Evolutionary conservation across 768 basidiomycete genomes (phyloP).

Genomic region (Suillus subaureus): DNA sequence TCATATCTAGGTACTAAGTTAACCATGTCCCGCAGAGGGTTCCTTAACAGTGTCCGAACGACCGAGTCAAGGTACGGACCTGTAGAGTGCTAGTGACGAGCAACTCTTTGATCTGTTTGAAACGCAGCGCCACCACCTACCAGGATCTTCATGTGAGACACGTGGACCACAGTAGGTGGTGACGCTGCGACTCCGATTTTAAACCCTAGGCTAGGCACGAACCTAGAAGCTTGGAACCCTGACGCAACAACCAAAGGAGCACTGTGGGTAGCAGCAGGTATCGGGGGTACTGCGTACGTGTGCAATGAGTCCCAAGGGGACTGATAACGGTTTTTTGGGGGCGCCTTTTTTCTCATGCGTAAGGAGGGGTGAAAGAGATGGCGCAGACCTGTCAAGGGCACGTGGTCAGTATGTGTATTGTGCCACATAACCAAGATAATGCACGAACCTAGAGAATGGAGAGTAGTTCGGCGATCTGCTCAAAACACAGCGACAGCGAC

Average conservation of each 20-base stretch:
- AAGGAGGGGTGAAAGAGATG: background rate
- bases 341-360: background rate
- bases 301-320: background rate
- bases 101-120: background rate
- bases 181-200: background rate
- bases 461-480: background rate
- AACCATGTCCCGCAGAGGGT: no score
- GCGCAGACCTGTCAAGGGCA: background rate
- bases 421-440: background rate
- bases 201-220: background rate
- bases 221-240: background rate
- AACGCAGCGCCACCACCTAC: background rate
- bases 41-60: no score
- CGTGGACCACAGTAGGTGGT: background rate
- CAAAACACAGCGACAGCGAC: background rate
- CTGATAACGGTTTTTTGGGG: background rate
- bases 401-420: background rate
- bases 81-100: background rate
- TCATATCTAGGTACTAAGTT: no score
- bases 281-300: background rate
- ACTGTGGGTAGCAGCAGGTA: background rate
- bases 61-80: background rate
- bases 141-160: background rate
- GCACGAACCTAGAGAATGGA: background rate
- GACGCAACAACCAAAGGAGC: no score